Evolutionary conservation across 2,329 filamentous ascomycete genomes (phyloP).

Genomic region (Aspergillus aculeatinus): DNA sequence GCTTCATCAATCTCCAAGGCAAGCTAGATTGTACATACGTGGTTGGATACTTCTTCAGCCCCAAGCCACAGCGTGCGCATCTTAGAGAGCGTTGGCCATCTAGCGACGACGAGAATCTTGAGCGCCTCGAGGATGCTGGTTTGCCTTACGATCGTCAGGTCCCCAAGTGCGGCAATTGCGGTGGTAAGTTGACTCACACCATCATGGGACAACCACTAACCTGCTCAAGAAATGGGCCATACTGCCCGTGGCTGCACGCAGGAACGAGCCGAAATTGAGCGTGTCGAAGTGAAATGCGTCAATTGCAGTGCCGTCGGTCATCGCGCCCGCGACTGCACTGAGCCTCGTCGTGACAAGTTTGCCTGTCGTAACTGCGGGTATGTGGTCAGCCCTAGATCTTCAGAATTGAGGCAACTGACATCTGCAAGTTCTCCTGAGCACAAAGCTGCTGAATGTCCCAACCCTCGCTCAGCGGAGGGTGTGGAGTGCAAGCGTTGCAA

Average conservation of each 20-base stretch:
- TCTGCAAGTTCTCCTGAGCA: slow-evolving; percentile 44
- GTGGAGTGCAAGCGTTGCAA: slow-evolving; percentile 49
- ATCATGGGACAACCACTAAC: background rate
- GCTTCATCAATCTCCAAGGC: slow-evolving; percentile 54
- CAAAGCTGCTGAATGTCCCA: slow-evolving; percentile 49
- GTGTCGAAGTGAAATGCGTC: slow-evolving; percentile 49
- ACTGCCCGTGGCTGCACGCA: slow-evolving; percentile 47
- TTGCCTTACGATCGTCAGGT: slow-evolving; percentile 51
- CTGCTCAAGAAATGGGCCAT: slow-evolving; percentile 49
- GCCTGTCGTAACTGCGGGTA: slow-evolving; percentile 57
- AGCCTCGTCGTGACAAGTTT: slow-evolving; percentile 37
- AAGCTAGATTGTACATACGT: slow-evolving; percentile 52
- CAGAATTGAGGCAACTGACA: slow-evolving; percentile 18
- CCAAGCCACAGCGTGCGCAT: slow-evolving; percentile 48
- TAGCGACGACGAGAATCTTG: slow-evolving; percentile 50
- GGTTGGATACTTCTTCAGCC: slow-evolving; percentile 50
- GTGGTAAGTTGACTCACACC: slow-evolving; percentile 33
- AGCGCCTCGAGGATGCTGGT: slow-evolving; percentile 53
- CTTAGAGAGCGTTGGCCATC: slow-evolving; percentile 52
- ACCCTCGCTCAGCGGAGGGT: slow-evolving; percentile 44
- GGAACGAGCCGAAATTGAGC: slow-evolving; percentile 43
- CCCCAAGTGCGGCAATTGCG: slow-evolving; percentile 53
- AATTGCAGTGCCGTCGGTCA: slow-evolving; percentile 51
- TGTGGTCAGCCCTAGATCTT: slow-evolving; percentile 8
- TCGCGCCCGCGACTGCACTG: slow-evolving; percentile 49